Conservation (phyloP, 331 rosid species). For the Phaseolus coccineus region DNA sequence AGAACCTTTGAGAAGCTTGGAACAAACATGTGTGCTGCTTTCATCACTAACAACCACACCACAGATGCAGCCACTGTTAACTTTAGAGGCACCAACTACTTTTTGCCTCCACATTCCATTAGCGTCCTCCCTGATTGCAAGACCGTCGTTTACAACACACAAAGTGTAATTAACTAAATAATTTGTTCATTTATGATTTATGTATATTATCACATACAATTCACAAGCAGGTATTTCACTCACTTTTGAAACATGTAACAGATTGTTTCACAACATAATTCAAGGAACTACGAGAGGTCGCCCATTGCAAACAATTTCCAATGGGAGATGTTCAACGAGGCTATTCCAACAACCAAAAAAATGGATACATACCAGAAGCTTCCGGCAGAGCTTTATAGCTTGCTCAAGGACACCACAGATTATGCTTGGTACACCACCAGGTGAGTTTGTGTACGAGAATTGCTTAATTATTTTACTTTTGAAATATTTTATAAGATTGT, state of each 20-base stretch:
- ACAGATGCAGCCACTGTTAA: conserved; percentile 39
- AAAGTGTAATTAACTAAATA: conserved; percentile 45
- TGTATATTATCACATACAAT: neutral
- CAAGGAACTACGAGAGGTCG: conserved; percentile 61
- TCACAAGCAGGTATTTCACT: neutral
- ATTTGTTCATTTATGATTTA: neutral
- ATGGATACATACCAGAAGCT: neutral
- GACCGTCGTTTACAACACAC: conserved; percentile 77
- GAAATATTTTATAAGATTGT: neutral
- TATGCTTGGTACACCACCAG: conserved; percentile 85
- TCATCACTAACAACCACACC: conserved; percentile 76
- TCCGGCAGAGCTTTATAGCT: conserved; percentile 69
- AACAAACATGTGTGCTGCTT: conserved; percentile 67
- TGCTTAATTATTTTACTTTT: neutral
- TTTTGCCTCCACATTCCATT: conserved; percentile 76
- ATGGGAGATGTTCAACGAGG: conserved; percentile 70
- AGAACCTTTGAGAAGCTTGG: conserved; percentile 59
- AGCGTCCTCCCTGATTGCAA: conserved; percentile 93
- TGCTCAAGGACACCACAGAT: conserved; percentile 79
- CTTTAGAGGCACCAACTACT: conserved; percentile 64
- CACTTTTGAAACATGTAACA: conserved; percentile 10
- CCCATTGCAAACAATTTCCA: conserved; percentile 53
- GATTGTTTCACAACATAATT: conserved; percentile 84
- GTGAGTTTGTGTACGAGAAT: conserved; percentile 21
- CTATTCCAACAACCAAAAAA: conserved; percentile 54